Evolutionary conservation across 768 basidiomycete genomes (phyloP).

Genomic region (Leccinum arenicola): DNA sequence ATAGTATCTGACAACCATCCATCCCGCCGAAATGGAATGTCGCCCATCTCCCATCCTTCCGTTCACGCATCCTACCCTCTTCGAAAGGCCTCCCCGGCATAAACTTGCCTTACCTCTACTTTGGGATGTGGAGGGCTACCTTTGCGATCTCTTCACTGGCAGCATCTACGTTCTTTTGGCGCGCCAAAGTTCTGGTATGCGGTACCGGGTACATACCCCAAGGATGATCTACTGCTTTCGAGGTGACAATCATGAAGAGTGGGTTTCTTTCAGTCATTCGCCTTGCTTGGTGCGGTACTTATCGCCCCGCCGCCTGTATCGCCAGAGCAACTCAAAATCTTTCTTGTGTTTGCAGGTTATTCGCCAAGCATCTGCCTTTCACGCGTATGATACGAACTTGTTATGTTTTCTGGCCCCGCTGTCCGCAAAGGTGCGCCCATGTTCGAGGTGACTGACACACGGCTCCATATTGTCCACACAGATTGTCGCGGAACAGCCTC

Average conservation of each 20-base stretch:
- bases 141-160: constrained; percentile 89
- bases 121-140: constrained; percentile 98
- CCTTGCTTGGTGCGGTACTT: constrained; percentile 24
- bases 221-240: constrained; percentile 75
- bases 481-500: no score
- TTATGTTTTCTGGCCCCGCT: no score
- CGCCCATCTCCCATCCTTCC: constrained; percentile 50
- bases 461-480: no score
- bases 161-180: constrained; percentile 81
- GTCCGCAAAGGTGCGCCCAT: no score
- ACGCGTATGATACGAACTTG: no score
- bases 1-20: background rate
- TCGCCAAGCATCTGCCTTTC: no score
- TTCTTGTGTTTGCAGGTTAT: no score
- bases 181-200: constrained; percentile 98
- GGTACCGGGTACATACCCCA: constrained; percentile 58
- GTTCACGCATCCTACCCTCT: no score
- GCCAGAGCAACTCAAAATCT: no score
- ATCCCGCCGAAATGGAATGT: constrained; percentile 74
- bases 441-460: no score
- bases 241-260: constrained; percentile 82
- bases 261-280: constrained; percentile 14
- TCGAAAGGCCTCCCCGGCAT: no score
- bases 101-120: constrained; percentile 75
- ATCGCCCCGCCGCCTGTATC: no score